Evolutionary conservation across 352 stramenopile species (phyloP).

Genomic region (Pelagophyceae sp.): DNA sequence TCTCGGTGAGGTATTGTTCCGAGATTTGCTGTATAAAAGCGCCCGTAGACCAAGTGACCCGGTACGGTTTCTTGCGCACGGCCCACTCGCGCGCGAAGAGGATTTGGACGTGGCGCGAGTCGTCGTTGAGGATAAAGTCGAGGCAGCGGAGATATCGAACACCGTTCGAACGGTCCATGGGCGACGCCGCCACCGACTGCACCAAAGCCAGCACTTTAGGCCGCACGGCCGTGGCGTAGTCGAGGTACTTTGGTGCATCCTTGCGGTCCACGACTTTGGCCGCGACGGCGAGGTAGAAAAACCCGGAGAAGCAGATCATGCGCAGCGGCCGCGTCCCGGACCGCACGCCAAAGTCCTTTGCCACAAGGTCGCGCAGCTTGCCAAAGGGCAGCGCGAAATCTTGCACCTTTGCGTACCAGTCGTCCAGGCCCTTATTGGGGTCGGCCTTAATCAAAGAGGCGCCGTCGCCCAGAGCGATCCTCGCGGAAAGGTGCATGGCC

Average conservation of each 20-base stretch:
- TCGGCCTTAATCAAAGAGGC: too few relatives aligned
- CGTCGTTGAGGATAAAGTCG: not conserved
- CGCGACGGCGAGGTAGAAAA: conserved; percentile 5
- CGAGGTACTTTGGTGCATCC: not conserved
- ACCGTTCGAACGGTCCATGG: conserved; percentile 1
- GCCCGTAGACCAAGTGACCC: conserved; percentile 1
- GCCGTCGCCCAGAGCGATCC: not conserved
- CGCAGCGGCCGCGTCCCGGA: not conserved
- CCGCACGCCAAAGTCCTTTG: too few relatives aligned
- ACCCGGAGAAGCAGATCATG: not conserved
- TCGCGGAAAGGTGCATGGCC: not conserved
- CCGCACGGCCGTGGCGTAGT: not conserved
- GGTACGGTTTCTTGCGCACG: not conserved
- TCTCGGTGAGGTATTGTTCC: not conserved
- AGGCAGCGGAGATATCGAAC: not conserved
- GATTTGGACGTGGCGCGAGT: not conserved
- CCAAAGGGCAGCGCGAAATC: not conserved
- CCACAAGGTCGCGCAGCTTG: not conserved
- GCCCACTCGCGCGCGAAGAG: conserved; percentile 12
- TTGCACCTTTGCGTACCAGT: not conserved
- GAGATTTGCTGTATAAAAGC: not conserved
- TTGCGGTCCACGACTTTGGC: not conserved
- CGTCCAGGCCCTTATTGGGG: too few relatives aligned
- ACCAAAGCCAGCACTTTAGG: not conserved
- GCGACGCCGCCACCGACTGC: not conserved